These are phyloP conservation scores for Tricholomella constricta DNA, from an alignment of 768 basidiomycete species.

Conservation along the genomic window DNA sequence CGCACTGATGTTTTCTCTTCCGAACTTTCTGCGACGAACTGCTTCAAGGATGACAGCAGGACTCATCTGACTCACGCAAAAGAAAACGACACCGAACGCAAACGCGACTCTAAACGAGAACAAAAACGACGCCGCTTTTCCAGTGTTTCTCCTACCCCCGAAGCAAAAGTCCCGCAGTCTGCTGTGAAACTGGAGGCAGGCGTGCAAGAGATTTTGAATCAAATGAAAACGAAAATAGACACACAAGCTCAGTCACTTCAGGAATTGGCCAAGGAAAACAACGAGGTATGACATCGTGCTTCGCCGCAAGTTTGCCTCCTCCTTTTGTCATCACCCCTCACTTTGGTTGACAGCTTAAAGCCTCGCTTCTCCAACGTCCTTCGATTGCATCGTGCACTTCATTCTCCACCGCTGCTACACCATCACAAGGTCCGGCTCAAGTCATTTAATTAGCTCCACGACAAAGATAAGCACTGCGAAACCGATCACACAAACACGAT, in stretches of 20 bases:
- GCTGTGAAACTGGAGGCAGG: conserved; percentile 15
- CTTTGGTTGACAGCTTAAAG: conserved; percentile 26
- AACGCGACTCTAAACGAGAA: conserved; percentile 14
- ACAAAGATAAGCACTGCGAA: neutral
- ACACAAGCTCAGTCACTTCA: conserved; percentile 48
- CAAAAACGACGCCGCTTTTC: conserved; percentile 30
- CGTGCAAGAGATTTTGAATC: conserved; percentile 35
- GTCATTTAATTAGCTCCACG: neutral
- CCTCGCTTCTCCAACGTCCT: conserved; percentile 18
- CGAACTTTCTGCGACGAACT: neutral
- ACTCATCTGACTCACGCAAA: neutral
- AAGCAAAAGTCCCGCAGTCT: conserved; percentile 7
- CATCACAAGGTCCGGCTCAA: neutral
- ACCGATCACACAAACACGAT: too few species aligned
- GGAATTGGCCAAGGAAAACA: conserved; percentile 46
- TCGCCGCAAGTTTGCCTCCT: neutral
- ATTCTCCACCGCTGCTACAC: neutral
- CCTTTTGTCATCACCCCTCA: conserved; percentile 10
- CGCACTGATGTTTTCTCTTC: conserved; percentile 2
- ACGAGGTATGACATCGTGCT: conserved; percentile 34
- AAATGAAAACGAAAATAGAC: conserved; percentile 52
- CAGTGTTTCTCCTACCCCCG: conserved; percentile 3
- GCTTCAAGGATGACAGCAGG: neutral
- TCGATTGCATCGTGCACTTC: conserved; percentile 4
- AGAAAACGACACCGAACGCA: conserved; percentile 2